Evolutionary conservation across 108 stramenopile genomes (phyloP).

Genomic region (Nitzschia sp.): DNA sequence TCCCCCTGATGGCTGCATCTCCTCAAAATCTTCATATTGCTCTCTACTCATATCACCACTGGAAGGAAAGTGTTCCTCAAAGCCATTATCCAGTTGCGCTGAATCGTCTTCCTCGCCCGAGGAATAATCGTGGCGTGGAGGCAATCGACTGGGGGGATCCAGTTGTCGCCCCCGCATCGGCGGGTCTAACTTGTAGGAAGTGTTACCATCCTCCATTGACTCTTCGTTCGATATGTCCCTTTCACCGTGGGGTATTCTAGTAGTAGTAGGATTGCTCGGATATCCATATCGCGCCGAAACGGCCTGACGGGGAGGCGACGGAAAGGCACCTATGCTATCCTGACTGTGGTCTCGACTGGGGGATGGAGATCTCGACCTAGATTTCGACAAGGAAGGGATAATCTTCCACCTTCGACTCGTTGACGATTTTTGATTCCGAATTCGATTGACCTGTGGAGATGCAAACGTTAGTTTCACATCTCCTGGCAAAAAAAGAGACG

Average conservation of each 20-base stretch:
- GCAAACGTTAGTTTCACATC: no score
- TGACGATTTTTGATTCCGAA: constrained; percentile 17
- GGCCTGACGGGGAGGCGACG: not conserved
- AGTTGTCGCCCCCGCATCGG: not conserved
- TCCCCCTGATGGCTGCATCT: no score
- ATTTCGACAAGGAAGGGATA: constrained; percentile 18
- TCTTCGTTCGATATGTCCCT: not conserved
- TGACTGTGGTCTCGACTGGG: not conserved
- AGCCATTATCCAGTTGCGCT: no score
- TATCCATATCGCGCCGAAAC: not conserved
- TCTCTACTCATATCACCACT: no score
- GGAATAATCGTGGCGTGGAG: not conserved
- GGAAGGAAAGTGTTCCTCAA: no score
- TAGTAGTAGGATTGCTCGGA: not conserved
- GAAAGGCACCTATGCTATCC: constrained; percentile 1
- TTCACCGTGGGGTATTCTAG: no score
- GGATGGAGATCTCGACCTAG: constrained; percentile 6
- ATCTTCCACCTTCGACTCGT: constrained; percentile 23
- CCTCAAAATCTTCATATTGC: no score
- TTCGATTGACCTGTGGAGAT: constrained; percentile 16
- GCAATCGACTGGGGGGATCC: not conserved
- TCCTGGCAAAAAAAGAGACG: no score
- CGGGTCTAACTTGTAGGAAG: not conserved
- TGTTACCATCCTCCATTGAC: not conserved
- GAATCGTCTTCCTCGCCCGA: not conserved